Evolutionary conservation across 768 basidiomycete species (phyloP).

Genomic region (Tricholoma matsutake): DNA sequence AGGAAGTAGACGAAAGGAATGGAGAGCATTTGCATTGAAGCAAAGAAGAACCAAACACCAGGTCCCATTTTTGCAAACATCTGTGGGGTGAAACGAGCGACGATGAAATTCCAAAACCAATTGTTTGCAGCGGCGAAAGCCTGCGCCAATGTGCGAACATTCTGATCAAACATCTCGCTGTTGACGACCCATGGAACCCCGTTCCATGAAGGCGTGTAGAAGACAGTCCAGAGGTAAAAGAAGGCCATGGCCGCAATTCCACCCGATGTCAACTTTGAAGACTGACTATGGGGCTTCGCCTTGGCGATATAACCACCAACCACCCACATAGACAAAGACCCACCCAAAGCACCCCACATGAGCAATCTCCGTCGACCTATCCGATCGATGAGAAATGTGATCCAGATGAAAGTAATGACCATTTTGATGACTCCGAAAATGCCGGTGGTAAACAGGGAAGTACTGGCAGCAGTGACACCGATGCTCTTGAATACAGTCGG

Average conservation of each 20-base stretch:
- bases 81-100: conserved; percentile 36
- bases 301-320: conserved; percentile 43
- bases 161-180: conserved; percentile 42
- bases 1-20: conserved; percentile 34
- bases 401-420: conserved; percentile 37
- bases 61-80: conserved; percentile 37
- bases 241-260: conserved; percentile 27
- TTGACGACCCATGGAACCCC: conserved; percentile 46
- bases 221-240: conserved; percentile 38
- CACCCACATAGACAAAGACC: conserved; percentile 40
- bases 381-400: conserved; percentile 39
- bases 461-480: conserved; percentile 37
- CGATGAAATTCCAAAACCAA: conserved; percentile 35
- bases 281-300: conserved; percentile 25
- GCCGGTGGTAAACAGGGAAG: conserved; percentile 41
- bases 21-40: conserved; percentile 31
- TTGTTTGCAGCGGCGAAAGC: conserved; percentile 36
- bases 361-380: conserved; percentile 41
- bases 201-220: conserved; percentile 40
- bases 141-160: conserved; percentile 36
- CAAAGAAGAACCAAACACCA: conserved; percentile 37
- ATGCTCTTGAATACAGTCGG: conserved; percentile 48
- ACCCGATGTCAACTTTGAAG: conserved; percentile 18
- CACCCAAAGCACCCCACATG: conserved; percentile 38
- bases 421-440: conserved; percentile 47